A percentile compares a stretch with the other conserved stretches of the same genome.
phyloP scores from a whole-genome alignment of 2,329 filamentous ascomycete genomes.

The Cladophialophora carrionii region DNA sequence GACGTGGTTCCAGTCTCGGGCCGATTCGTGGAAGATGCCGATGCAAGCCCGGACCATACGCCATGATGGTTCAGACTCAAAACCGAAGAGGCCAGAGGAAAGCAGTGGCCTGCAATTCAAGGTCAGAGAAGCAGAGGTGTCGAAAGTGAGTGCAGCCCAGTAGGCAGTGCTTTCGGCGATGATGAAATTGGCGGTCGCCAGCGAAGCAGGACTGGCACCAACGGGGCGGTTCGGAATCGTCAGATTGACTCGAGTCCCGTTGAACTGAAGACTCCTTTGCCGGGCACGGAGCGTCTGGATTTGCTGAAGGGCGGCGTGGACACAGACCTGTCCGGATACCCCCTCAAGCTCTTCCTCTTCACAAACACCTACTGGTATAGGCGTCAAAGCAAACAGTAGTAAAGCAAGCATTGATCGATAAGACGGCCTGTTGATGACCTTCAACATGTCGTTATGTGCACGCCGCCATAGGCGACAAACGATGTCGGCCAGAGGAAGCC shows the following conservation, averaged over 20 bases:
- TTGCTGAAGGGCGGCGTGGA: slow-evolving; percentile 50
- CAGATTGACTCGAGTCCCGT: slow-evolving; percentile 41
- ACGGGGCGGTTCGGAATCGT: slow-evolving; percentile 18
- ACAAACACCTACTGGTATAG: slow-evolving; percentile 47
- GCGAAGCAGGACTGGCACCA: slow-evolving; percentile 36
- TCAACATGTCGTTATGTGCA: slow-evolving; percentile 47
- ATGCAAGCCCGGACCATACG: slow-evolving; percentile 39
- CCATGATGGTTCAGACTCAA: slow-evolving; percentile 40
- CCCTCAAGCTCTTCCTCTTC: slow-evolving; percentile 50
- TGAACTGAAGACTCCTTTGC: slow-evolving; percentile 49
- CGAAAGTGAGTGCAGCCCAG: slow-evolving; percentile 51
- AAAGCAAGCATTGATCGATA: slow-evolving; percentile 50
- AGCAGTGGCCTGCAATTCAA: slow-evolving; percentile 47
- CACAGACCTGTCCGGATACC: slow-evolving; percentile 47
- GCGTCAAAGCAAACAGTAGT: slow-evolving; percentile 48
- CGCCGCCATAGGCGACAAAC: slow-evolving; percentile 44
- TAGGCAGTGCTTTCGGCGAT: slow-evolving; percentile 48
- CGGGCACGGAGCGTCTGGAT: slow-evolving; percentile 47
- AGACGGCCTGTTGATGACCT: slow-evolving; percentile 49
- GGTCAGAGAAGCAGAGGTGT: slow-evolving; percentile 50
- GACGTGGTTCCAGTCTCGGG: slow-evolving; percentile 38
- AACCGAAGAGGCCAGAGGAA: slow-evolving; percentile 46
- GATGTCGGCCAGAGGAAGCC: slow-evolving; percentile 26
- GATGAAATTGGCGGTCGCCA: slow-evolving; percentile 44
- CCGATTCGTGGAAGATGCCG: slow-evolving; percentile 40